These are phyloP conservation scores for Pugionium dolabratum DNA, from an alignment of 345 rosid species.

Conservation along the genomic window DNA sequence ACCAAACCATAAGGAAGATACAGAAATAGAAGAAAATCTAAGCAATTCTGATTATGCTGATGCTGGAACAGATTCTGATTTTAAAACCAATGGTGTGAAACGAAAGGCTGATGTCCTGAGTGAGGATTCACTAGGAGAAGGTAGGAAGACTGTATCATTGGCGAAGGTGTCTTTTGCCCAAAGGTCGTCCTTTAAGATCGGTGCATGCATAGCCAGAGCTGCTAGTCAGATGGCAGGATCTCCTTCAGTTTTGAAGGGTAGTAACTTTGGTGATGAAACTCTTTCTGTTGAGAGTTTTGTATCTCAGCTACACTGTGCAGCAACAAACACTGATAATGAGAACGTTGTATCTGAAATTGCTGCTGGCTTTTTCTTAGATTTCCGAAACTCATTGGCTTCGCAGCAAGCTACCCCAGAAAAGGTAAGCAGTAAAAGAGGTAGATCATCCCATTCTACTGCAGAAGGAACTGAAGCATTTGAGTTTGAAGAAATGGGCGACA, in stretches of 20 bases:
- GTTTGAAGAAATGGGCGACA: conserved; percentile 89
- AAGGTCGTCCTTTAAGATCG: conserved; percentile 85
- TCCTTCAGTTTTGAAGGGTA: conserved; percentile 56
- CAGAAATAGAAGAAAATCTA: conserved; percentile 36
- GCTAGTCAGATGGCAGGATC: conserved; percentile 92
- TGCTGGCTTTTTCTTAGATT: conserved; percentile 70
- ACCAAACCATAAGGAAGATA: conserved; percentile 32
- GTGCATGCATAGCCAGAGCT: conserved; percentile 86
- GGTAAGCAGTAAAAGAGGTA: conserved; percentile 51
- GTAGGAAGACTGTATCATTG: conserved; percentile 61
- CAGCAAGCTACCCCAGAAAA: conserved; percentile 46
- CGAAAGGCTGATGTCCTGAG: conserved; percentile 52
- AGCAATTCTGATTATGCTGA: conserved; percentile 39
- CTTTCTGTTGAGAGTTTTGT: conserved; percentile 67
- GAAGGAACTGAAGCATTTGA: conserved; percentile 77
- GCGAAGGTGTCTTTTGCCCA: conserved; percentile 60
- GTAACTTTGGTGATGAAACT: conserved; percentile 52
- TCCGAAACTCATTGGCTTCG: conserved; percentile 59
- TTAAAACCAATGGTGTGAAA: conserved; percentile 51
- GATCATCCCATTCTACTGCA: conserved; percentile 41
- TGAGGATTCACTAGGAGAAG: conserved; percentile 54
- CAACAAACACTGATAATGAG: conserved; percentile 60
- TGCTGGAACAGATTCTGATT: conserved; percentile 48
- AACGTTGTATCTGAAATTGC: conserved; percentile 49
- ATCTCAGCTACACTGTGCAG: conserved; percentile 64